Conservation (phyloP, 257 asterid genomes). For the Capsicum baccatum region DNA sequence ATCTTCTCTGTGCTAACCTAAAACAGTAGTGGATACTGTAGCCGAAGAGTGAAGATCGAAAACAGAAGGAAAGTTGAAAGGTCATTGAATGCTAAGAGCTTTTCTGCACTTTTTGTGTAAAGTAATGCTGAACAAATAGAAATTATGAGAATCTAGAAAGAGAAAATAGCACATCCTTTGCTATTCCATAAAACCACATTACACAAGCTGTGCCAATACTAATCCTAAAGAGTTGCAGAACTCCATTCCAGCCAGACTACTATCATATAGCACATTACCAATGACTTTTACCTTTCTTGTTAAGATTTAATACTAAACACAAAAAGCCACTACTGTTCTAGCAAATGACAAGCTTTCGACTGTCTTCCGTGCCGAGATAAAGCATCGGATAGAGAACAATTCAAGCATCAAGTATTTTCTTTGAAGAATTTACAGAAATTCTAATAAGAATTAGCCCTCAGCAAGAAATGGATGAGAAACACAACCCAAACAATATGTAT, state of each 20-base stretch:
- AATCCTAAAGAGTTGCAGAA: background rate
- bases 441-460: background rate
- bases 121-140: constrained; percentile 10
- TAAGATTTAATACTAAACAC: background rate
- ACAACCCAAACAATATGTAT: background rate
- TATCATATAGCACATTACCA: background rate
- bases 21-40: background rate
- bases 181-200: background rate
- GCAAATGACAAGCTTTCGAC: background rate
- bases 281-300: background rate
- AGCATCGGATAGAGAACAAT: background rate
- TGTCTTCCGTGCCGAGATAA: background rate
- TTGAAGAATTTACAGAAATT: background rate
- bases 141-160: background rate
- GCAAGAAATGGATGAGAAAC: constrained; percentile 11
- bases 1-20: constrained; percentile 11
- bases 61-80: background rate
- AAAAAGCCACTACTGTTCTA: background rate
- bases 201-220: background rate
- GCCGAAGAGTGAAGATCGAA: background rate
- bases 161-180: background rate
- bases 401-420: background rate
- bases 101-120: constrained; percentile 11
- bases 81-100: background rate
- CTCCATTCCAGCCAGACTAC: background rate